A percentile compares a stretch with the other conserved stretches of the same genome.
phyloP scores from a whole-genome alignment of 2,329 filamentous ascomycete genomes.

The Tricladium varicosporioides region DNA sequence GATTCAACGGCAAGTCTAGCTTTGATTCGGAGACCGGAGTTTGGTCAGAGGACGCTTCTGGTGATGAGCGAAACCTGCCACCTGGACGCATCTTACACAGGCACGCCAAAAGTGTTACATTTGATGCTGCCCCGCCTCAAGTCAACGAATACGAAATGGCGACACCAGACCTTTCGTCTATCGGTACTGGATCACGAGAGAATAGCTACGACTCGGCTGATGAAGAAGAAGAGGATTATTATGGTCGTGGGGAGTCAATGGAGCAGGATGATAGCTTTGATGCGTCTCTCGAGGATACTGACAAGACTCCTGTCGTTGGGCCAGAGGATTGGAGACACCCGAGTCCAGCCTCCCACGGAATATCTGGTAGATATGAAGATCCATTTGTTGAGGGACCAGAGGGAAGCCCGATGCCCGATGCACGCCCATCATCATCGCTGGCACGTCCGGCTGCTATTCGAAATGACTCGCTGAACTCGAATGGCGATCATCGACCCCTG shows the following conservation, averaged over 20 bases:
- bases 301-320: conserved; percentile 96
- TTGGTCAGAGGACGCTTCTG: conserved; percentile 65
- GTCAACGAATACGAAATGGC: conserved; percentile 98
- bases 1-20: conserved; percentile 57
- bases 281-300: conserved; percentile 89
- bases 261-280: conserved; percentile 84
- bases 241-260: conserved; percentile 52
- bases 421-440: conserved; percentile 27
- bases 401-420: conserved; percentile 64
- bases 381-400: conserved; percentile 59
- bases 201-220: conserved; percentile 89
- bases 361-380: conserved; percentile 48
- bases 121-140: conserved; percentile 88
- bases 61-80: conserved; percentile 57
- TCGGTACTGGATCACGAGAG: conserved; percentile 85
- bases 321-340: conserved; percentile 93
- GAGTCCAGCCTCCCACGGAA: conserved; percentile 43
- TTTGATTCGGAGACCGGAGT: conserved; percentile 68
- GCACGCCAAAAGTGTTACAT: conserved; percentile 95
- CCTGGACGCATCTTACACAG: conserved; percentile 70
- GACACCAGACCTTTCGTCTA: conserved; percentile 90
- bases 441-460: conserved; percentile 57
- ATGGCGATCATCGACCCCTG: conserved; percentile 78
- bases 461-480: conserved; percentile 73
- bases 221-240: conserved; percentile 66